Evolutionary conservation across 2,329 filamentous ascomycete species (phyloP).

Genomic region (Parafenestella ontariensis): DNA sequence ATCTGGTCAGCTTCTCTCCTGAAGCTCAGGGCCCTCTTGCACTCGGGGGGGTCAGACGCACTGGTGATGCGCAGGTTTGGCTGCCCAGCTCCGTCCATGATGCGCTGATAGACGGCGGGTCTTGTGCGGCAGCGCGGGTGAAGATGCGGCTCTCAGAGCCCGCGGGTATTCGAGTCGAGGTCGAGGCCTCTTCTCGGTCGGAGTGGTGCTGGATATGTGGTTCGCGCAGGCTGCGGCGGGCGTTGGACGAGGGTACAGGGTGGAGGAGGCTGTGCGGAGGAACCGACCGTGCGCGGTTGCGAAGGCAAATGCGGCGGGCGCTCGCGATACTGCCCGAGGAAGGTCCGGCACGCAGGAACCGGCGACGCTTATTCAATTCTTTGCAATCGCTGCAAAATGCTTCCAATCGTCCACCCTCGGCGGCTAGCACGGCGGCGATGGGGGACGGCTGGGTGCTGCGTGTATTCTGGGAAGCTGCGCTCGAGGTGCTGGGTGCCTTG

Average conservation of each 20-base stretch:
- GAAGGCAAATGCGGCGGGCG: constrained; percentile 30
- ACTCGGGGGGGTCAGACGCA: constrained; percentile 56
- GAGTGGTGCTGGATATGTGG: neutral
- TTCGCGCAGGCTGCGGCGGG: constrained; percentile 23
- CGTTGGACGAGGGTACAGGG: constrained; percentile 22
- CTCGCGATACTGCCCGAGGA: constrained; percentile 23
- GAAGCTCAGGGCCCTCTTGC: constrained; percentile 3
- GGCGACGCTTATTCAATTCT: constrained; percentile 28
- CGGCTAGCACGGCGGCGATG: constrained; percentile 3
- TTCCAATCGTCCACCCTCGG: neutral
- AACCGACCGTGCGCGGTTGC: constrained; percentile 31
- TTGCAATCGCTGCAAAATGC: constrained; percentile 22
- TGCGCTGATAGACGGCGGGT: constrained; percentile 17
- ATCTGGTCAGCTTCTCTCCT: constrained; percentile 32
- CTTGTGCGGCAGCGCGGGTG: constrained; percentile 1
- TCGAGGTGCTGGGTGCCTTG: constrained; percentile 17
- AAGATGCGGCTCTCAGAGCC: constrained; percentile 43
- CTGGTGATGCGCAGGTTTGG: constrained; percentile 93
- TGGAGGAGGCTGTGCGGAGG: constrained; percentile 43
- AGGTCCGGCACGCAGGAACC: constrained; percentile 18
- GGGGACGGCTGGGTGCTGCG: constrained; percentile 2
- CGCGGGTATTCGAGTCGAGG: constrained; percentile 22
- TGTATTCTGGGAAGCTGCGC: constrained; percentile 9
- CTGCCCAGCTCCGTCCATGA: constrained; percentile 59
- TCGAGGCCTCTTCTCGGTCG: neutral